These are phyloP conservation scores for Begonia fuchsioides DNA, from an alignment of 306 rosid genomes.

Conservation along the genomic window DNA sequence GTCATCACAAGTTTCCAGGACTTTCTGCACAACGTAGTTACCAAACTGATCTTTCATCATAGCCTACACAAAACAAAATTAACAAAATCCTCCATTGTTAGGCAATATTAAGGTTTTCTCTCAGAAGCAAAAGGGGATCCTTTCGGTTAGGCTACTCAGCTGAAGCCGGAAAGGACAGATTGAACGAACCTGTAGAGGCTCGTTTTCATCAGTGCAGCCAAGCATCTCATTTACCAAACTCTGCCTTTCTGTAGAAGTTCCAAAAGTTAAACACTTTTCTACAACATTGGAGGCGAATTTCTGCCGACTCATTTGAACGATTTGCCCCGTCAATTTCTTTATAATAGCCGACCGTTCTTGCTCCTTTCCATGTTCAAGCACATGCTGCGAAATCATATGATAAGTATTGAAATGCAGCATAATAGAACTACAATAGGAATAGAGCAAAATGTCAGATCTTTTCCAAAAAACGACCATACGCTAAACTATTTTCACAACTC, in stretches of 20 bases:
- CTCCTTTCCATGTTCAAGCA: constrained; percentile 86
- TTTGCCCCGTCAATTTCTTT: constrained; percentile 68
- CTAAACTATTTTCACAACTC: too few relatives aligned
- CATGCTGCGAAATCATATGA: constrained; percentile 33
- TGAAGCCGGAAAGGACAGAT: too few relatives aligned
- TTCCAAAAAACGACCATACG: too few relatives aligned
- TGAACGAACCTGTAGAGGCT: constrained; percentile 82
- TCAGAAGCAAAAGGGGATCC: too few relatives aligned
- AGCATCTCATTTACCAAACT: constrained; percentile 83
- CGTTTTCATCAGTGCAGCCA: constrained; percentile 89
- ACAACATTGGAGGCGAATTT: constrained; percentile 93
- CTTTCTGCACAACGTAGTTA: constrained; percentile 50
- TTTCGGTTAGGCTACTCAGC: too few relatives aligned
- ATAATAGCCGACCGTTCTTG: constrained; percentile 75
- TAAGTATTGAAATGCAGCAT: neutral
- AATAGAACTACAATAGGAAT: too few relatives aligned
- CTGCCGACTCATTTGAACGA: constrained; percentile 98
- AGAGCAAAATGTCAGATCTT: too few relatives aligned
- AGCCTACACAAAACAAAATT: constrained; percentile 16
- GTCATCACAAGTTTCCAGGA: constrained; percentile 55
- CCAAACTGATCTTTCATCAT: constrained; percentile 62
- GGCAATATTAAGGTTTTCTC: too few relatives aligned
- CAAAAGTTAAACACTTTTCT: constrained; percentile 72
- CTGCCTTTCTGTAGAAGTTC: constrained; percentile 72
- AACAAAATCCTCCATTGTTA: too few relatives aligned